A percentile compares a stretch with the other conserved stretches of the same genome.
phyloP scores from a whole-genome alignment of 306 rosid genomes.

The Cicer arietinum region DNA sequence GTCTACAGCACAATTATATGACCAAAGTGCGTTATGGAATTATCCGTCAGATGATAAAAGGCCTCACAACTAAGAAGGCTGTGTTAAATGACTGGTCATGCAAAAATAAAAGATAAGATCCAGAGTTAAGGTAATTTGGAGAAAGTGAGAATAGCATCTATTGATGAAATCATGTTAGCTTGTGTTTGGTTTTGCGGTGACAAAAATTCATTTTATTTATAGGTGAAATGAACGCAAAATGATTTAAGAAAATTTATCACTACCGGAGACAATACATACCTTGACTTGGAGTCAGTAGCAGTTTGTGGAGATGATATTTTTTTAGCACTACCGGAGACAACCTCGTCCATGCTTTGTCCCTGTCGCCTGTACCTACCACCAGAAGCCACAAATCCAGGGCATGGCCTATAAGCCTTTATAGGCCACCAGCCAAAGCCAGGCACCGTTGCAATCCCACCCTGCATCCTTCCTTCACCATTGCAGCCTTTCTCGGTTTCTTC shows the following conservation, averaged over 20 bases:
- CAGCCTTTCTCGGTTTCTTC: constrained; percentile 85
- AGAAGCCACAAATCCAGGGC: constrained; percentile 84
- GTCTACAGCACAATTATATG: neutral
- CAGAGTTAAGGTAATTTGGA: too few species aligned
- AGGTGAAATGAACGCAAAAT: too few species aligned
- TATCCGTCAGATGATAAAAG: too few species aligned
- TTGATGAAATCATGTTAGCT: too few species aligned
- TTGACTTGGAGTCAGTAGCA: constrained; percentile 40
- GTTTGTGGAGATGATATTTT: constrained; percentile 38
- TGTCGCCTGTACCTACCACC: constrained; percentile 84
- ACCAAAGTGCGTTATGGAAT: neutral
- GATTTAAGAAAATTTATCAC: too few species aligned
- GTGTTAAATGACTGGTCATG: too few species aligned
- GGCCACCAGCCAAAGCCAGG: constrained; percentile 99
- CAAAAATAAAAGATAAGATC: too few species aligned
- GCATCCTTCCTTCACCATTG: constrained; percentile 94
- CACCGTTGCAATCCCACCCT: constrained; percentile 91
- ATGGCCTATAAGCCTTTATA: constrained; percentile 92
- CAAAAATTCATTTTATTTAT: too few species aligned
- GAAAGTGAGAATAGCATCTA: too few species aligned
- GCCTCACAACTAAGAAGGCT: too few species aligned
- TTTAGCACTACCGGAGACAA: constrained; percentile 72
- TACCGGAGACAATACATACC: constrained; percentile 38
- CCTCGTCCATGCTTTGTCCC: constrained; percentile 96
- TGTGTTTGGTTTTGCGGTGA: too few species aligned